A percentile compares a stretch with the other conserved stretches of the same genome.
These are phyloP conservation scores for Dictyostelium purpureum DNA, from an alignment of 78 protist species.

Conservation along the genomic window DNA sequence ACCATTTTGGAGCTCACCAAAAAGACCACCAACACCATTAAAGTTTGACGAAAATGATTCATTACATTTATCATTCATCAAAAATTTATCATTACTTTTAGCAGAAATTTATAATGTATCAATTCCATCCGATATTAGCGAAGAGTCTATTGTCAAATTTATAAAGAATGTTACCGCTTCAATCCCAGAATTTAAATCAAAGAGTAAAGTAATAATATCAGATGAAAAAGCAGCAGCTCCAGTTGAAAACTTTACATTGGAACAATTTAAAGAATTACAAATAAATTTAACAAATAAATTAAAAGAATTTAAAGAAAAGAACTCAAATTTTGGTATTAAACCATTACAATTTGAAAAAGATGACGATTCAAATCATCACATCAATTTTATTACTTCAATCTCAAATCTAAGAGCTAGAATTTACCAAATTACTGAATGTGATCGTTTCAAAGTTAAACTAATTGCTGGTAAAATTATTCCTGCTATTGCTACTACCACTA, in stretches of 20 bases:
- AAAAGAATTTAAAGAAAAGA: background rate
- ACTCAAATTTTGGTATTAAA: background rate
- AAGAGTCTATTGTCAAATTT: background rate
- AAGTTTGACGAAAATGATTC: conserved; percentile 29
- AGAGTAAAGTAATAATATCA: conserved; percentile 34
- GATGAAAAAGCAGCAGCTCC: conserved; percentile 71
- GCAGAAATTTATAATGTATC: conserved; percentile 34
- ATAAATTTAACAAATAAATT: background rate
- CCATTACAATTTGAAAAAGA: conserved; percentile 89
- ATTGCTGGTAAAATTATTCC: conserved; percentile 99
- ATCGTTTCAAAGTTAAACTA: conserved; percentile 69
- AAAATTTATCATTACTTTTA: background rate
- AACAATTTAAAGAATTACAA: conserved; percentile 42
- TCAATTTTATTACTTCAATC: conserved; percentile 93
- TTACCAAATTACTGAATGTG: conserved; percentile 92
- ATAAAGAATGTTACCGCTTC: background rate
- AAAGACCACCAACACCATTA: conserved; percentile 77
- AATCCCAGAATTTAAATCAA: conserved; percentile 43
- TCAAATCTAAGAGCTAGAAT: conserved; percentile 96
- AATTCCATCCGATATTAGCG: background rate
- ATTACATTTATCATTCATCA: conserved; percentile 33
- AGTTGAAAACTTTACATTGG: conserved; percentile 38
- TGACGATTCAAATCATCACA: conserved; percentile 97
- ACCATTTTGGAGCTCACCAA: conserved; percentile 82
- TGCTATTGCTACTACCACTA: conserved; percentile 99